These are phyloP conservation scores for Talaromyces sp. DNA, from an alignment of 2,329 filamentous ascomycete species.

Conservation along the genomic window DNA sequence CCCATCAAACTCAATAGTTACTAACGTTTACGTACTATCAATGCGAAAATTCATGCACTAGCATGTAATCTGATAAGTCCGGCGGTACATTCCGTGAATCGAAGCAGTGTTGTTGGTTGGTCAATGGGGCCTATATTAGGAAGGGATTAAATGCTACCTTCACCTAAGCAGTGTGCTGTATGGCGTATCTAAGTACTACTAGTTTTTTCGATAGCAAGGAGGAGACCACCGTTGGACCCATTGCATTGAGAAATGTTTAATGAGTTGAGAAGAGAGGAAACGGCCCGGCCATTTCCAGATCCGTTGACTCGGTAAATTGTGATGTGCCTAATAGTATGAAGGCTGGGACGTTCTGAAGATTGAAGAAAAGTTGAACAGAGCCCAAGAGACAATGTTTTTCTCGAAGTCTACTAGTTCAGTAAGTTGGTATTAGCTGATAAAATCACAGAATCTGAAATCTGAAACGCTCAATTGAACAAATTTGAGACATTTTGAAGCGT, in stretches of 20 bases:
- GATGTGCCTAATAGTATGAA: background rate
- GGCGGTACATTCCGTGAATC: background rate
- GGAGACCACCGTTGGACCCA: background rate
- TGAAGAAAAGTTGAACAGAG: background rate
- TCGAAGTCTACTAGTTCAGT: background rate
- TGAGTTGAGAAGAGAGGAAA: background rate
- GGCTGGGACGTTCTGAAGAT: background rate
- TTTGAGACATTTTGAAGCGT: slow-evolving; percentile 15
- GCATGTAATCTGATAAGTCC: background rate
- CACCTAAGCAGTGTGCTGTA: background rate
- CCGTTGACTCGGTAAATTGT: slow-evolving; percentile 7
- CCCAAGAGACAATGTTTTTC: background rate
- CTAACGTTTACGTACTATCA: too few relatives aligned
- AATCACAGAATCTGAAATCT: background rate
- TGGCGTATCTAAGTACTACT: background rate
- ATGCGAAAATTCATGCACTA: background rate
- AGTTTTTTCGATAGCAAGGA: background rate
- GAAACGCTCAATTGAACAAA: slow-evolving; percentile 13
- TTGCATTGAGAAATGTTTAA: background rate
- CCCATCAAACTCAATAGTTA: background rate
- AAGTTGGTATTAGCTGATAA: background rate
- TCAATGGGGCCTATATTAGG: background rate
- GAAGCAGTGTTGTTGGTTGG: background rate
- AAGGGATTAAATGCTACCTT: background rate
- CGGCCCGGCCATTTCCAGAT: slow-evolving; percentile 2